A percentile compares a stretch with the other conserved stretches of the same genome.
phyloP scores from a whole-genome alignment of 225 moss, liverwort and hornwort species.

The Neckera pumila region DNA sequence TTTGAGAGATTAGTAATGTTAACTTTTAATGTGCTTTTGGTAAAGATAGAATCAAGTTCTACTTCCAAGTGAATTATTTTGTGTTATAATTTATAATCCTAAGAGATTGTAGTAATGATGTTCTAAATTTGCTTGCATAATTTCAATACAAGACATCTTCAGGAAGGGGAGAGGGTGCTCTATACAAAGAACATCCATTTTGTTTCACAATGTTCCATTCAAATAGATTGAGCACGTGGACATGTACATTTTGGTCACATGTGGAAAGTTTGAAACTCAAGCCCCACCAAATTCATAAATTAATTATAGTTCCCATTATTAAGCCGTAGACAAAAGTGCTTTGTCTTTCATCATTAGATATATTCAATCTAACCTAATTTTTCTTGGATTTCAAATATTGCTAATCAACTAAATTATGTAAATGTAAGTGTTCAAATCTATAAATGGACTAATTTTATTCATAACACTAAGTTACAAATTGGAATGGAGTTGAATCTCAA shows the following conservation, averaged over 20 bases:
- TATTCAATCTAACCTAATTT: too few relatives aligned
- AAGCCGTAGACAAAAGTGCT: background rate
- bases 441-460: background rate
- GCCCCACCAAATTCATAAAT: background rate
- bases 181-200: background rate
- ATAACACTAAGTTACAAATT: background rate
- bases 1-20: too few relatives aligned
- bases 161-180: rapidly evolving
- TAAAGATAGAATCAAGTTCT: background rate
- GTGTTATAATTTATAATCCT: background rate
- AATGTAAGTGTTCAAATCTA: background rate
- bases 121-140: background rate
- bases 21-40: background rate
- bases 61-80: background rate
- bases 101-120: background rate
- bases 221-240: background rate
- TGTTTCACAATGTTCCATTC: background rate
- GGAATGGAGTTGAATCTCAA: background rate
- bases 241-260: rapidly evolving
- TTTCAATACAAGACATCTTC: background rate
- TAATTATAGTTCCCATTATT: background rate
- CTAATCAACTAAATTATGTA: background rate
- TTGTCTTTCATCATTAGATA: background rate
- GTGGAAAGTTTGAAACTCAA: background rate
- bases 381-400: background rate